Evolutionary conservation across 257 asterid genomes (phyloP).

Genomic region (Verbascum thapsus): DNA sequence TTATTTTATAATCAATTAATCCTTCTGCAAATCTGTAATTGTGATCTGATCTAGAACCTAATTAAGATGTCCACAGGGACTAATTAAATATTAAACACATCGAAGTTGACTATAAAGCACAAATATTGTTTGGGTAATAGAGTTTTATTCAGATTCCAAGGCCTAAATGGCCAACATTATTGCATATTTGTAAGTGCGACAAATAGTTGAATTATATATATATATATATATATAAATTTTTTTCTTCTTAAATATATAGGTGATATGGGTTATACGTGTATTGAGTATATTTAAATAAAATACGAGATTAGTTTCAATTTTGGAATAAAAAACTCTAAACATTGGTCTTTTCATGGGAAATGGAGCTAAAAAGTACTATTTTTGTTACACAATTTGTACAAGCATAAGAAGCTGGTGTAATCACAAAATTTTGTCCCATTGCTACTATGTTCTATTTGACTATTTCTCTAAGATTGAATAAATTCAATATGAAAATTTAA

Average conservation of each 20-base stretch:
- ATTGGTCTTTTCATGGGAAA: slow-evolving; percentile 26
- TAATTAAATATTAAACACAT: slow-evolving; percentile 22
- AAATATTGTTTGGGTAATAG: background rate
- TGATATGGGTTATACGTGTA: too few species aligned
- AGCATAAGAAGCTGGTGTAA: slow-evolving; percentile 17
- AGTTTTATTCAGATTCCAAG: slow-evolving; percentile 3
- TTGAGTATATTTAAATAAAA: too few species aligned
- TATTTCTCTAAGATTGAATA: slow-evolving; percentile 28
- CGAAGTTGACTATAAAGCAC: slow-evolving; percentile 41
- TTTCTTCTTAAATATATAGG: too few species aligned
- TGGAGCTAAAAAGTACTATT: slow-evolving; percentile 27
- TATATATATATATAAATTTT: too few species aligned
- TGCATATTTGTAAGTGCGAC: slow-evolving; percentile 12
- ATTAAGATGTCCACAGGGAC: slow-evolving; percentile 33
- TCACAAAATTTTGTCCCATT: slow-evolving; percentile 35
- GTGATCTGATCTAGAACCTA: slow-evolving; percentile 32
- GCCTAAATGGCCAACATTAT: background rate
- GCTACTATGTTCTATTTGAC: slow-evolving; percentile 34
- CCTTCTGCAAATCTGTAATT: slow-evolving; percentile 23
- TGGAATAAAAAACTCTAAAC: background rate
- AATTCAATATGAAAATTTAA: too few species aligned
- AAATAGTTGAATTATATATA: background rate
- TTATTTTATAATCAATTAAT: slow-evolving; percentile 31
- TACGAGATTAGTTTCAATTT: too few species aligned
- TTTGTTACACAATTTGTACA: slow-evolving; percentile 26